Conservation (phyloP, 306 rosid genomes). For the Casuarina glauca region DNA sequence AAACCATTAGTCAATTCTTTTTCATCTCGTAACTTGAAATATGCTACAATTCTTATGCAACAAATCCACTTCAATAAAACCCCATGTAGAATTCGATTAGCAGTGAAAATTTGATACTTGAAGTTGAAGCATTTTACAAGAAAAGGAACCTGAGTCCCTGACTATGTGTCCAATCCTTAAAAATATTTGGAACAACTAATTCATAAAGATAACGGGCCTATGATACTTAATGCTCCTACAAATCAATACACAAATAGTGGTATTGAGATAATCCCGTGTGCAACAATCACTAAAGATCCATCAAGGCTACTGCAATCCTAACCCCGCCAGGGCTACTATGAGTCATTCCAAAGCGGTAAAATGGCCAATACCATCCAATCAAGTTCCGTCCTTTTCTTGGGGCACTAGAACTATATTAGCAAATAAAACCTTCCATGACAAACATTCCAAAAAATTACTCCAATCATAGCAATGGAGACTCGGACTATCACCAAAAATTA, state of each 20-base stretch:
- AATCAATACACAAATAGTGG: background rate
- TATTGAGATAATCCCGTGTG: background rate
- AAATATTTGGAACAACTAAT: background rate
- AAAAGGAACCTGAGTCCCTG: background rate
- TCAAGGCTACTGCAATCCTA: background rate
- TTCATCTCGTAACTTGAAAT: background rate
- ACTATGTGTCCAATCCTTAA: background rate
- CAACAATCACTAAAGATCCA: background rate
- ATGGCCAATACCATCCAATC: background rate
- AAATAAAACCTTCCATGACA: background rate
- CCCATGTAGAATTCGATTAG: background rate
- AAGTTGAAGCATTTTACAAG: background rate
- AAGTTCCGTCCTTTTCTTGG: background rate
- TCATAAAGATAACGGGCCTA: background rate
- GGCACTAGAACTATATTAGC: background rate
- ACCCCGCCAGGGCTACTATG: background rate
- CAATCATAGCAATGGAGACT: too few species aligned
- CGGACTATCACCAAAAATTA: too few species aligned
- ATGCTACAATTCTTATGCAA: background rate
- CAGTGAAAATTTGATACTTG: background rate
- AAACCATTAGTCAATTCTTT: background rate
- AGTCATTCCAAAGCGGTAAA: background rate
- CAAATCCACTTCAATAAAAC: background rate
- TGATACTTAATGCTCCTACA: background rate
- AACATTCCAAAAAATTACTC: too few species aligned